Conservation (phyloP, 495 filamentous ascomycete genomes). For the Pseudomonodictys pantanalensis region DNA sequence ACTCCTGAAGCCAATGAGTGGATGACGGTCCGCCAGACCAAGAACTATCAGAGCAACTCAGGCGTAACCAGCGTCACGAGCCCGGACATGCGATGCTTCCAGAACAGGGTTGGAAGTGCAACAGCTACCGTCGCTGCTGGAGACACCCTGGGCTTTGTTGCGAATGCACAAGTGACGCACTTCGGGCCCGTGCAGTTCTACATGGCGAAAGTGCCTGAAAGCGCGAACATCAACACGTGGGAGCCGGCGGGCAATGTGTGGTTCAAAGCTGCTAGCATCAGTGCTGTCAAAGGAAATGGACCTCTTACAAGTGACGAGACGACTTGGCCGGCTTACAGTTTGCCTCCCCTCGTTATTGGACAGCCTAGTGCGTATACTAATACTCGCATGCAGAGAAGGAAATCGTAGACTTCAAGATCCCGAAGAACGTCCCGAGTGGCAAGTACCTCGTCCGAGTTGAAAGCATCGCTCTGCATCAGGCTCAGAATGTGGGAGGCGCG, state of each 20-base stretch:
- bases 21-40: slow-evolving; percentile 23
- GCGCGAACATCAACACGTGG: slow-evolving; percentile 27
- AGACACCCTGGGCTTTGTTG: slow-evolving; percentile 18
- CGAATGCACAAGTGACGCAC: slow-evolving; percentile 10
- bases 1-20: slow-evolving; percentile 18
- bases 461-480: slow-evolving; percentile 53
- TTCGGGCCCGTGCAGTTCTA: slow-evolving; percentile 29
- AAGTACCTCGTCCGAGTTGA: slow-evolving; percentile 64
- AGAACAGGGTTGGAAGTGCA: slow-evolving; percentile 7
- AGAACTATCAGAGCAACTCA: slow-evolving; percentile 26
- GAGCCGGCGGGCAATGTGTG: slow-evolving; percentile 27
- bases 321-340: slow-evolving; percentile 29
- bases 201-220: slow-evolving; percentile 25
- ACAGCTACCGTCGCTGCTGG: slow-evolving; percentile 26
- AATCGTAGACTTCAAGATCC: slow-evolving; percentile 47
- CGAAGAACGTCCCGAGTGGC: slow-evolving; percentile 52
- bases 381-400: background rate
- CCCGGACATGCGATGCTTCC: slow-evolving; percentile 29
- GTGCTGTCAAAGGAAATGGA: slow-evolving; percentile 6
- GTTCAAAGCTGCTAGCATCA: slow-evolving; percentile 22
- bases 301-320: slow-evolving; percentile 6
- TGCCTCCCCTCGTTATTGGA: background rate
- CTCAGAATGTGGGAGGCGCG: slow-evolving; percentile 23
- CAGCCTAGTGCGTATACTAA: background rate
- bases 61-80: slow-evolving; percentile 20